Percentiles rank a stretch among this genome's conserved stretches.
phyloP scores from a whole-genome alignment of 2,329 filamentous ascomycete species.

The Apiospora saccharicola region DNA sequence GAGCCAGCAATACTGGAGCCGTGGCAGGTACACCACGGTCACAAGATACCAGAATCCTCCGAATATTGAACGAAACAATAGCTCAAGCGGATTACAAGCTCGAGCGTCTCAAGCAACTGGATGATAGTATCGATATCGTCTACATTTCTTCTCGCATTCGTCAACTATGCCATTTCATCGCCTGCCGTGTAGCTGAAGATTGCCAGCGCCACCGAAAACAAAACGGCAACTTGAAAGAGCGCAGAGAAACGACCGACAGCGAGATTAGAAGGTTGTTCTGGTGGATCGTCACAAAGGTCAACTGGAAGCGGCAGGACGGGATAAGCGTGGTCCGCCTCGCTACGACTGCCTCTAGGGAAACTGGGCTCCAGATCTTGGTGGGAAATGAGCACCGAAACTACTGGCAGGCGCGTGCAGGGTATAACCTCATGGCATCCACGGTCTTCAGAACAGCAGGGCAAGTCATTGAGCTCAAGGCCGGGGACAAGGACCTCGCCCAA shows the following conservation, averaged over 20 bases:
- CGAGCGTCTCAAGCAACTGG: not conserved
- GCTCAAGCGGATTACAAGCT: not conserved
- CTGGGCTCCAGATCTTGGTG: not conserved
- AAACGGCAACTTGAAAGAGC: not conserved
- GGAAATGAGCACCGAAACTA: not conserved
- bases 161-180: not conserved
- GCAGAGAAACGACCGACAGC: not conserved
- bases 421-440: not conserved
- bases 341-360: not conserved
- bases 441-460: not conserved
- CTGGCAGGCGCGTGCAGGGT: not conserved
- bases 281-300: not conserved
- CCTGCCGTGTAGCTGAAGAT: not conserved
- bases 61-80: not conserved
- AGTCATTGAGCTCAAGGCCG: not conserved
- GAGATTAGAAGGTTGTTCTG: not conserved
- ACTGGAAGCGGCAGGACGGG: not conserved
- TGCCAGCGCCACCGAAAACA: not conserved
- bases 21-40: not conserved
- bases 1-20: not conserved
- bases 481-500: not conserved
- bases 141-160: conserved; percentile 5
- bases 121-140: not conserved
- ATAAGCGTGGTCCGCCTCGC: not conserved
- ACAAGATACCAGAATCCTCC: not conserved